Evolutionary conservation across 2,329 filamentous ascomycete genomes (phyloP), one percentile per base, ranked within the genome.

Genomic region (Beauveria australis): DNA sequence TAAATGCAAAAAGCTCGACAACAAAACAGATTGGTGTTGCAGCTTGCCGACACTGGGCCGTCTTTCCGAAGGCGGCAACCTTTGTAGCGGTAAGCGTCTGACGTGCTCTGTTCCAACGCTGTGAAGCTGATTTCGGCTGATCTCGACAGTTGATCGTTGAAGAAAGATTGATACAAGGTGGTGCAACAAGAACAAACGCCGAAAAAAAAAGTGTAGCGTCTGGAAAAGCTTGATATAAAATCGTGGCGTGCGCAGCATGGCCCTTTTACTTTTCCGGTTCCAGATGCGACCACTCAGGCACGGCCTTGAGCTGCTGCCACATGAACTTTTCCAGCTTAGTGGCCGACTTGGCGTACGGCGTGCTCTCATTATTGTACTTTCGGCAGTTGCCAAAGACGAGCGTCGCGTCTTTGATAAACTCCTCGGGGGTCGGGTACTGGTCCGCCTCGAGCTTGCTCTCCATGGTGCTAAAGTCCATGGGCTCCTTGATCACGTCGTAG

Each of bases 381-480:
- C 92, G 87, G 73, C 94, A 99, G 73, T 99, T 99, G 72, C 92
- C 86, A 69, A 96, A 97, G 66, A 99, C 87, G 68, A 97, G 83
- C 70, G 87, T 88, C 10, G 92, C 90, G 72, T 99, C 94, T 64
- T 82, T 84, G 76, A 93, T 87, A 67, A 99, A 97, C 68, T 97
- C 94, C 70, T 97, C 92, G 0, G 94, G 93, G 0, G 86, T 92
- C 18, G 86, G 84, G 71, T 99, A 99, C 69, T 93, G 84, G 74
- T 97, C 94, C 44, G 91, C 91, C 70, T 97, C 92, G 64, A 97
- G 88, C 75, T 96, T 96, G 67, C 85, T 86, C 74, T 97, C 94
- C 93, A 99, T 97, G 22, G 92, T 97, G 53, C 85, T 88, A 53
- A 97, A 80, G 71, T 97, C 94, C 94, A 99, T 99, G 41, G 94